Percentiles rank a stretch among this genome's conserved stretches.
Evolutionary conservation across 2,329 filamentous ascomycete species (phyloP).

Genomic region (Zalaria sp.): DNA sequence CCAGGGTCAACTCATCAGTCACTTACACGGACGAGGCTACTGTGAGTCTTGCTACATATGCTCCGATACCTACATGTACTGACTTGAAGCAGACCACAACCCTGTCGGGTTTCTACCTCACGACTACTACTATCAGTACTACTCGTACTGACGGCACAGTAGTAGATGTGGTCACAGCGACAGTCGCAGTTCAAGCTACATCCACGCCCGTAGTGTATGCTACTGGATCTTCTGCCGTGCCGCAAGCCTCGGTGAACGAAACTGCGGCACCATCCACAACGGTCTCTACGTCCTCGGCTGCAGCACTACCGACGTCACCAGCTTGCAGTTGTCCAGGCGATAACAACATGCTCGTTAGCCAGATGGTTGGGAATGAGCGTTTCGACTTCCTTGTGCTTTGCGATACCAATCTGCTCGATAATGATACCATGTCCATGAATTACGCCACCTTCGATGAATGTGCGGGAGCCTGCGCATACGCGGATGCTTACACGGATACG

Average conservation of each 20-base stretch:
- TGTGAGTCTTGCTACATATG: conserved; percentile 5
- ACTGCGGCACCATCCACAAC: neutral
- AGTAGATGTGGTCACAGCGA: conserved; percentile 8
- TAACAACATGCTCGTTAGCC: conserved; percentile 15
- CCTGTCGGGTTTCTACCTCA: conserved; percentile 10
- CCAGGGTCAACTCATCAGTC: conserved; percentile 10
- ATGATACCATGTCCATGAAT: conserved; percentile 11
- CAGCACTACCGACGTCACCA: conserved; percentile 13
- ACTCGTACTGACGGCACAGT: conserved; percentile 8
- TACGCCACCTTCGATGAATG: conserved; percentile 17
- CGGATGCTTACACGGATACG: conserved; percentile 13
- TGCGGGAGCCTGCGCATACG: conserved; percentile 17
- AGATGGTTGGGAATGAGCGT: conserved; percentile 16
- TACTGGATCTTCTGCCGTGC: conserved; percentile 1
- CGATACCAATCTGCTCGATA: conserved; percentile 16
- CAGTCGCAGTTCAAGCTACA: neutral
- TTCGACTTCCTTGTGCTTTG: conserved; percentile 20
- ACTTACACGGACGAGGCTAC: conserved; percentile 13
- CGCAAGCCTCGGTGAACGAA: neutral
- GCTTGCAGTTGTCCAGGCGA: conserved; percentile 18
- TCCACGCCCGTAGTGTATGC: neutral
- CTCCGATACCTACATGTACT: neutral
- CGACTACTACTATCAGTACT: conserved; percentile 5
- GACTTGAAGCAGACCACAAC: conserved; percentile 3
- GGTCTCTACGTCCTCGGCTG: neutral